Evolutionary conservation across 2,329 filamentous ascomycete genomes (phyloP), one percentile per base, ranked within the genome.

Genomic region (Arachnomyces sp.): DNA sequence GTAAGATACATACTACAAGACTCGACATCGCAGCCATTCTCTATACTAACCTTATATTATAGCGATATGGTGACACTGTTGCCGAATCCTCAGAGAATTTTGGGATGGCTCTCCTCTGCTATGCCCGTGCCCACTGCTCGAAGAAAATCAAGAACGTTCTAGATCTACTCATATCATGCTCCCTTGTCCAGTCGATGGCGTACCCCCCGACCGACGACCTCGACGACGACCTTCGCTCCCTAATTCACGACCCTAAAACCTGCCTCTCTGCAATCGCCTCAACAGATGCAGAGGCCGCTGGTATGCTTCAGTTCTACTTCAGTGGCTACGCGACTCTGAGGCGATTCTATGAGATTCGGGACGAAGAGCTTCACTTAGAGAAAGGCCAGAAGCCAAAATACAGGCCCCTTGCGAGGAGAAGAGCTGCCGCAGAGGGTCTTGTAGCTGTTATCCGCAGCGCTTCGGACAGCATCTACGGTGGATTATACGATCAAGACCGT

Each of bases 301-400:
- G 84, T 50, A 75, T 94, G 8, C 72, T 96, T 2, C 85, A 89
- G 34, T 84, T 82, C 45, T 82, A 89, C 64, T 78, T 95, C 7
- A 92, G 85, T 58, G 90, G 90, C 15, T 96, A 96, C 55, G 90
- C 89, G 15, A 94, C 88, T 0, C 71, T 96, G 14, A 83, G 90
- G 28, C 82, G 81, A 50, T 95, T 90, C 67, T 96, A 94, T 61
- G 82, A 89, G 46, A 74, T 89, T n/a, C 79, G 90, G 36, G 90
- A 96, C 55, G 75, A 78, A 52, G 70, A 73, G n/a, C 47, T 72
- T 3, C 47, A 60, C 4, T 46, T 63, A 7, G 45, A 54, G 33
- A 56, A 63, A 16, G 61, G 58, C 18, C 51, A 61, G 39, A 66
- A 62, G 36, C 62, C 68, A 4, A 62, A 58, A 15, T 63, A 73